phyloP scores from a whole-genome alignment of 352 stramenopile species.

The Globisporangium solare region DNA sequence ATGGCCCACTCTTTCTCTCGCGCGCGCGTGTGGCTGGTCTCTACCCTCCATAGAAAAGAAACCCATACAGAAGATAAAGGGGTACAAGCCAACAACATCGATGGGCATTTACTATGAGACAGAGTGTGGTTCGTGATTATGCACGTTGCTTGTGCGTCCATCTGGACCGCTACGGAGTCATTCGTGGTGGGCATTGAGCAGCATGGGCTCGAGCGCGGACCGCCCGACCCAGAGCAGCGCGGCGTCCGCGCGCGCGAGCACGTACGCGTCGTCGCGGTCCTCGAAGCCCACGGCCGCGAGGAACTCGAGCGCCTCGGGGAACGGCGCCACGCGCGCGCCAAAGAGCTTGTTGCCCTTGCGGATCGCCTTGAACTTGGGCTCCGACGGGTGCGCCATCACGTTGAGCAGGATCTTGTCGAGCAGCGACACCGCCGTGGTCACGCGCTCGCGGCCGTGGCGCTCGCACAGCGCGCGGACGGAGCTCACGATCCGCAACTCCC shows the following conservation, averaged over 20 bases:
- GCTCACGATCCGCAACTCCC: slow-evolving; percentile 45
- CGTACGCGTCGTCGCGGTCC: slow-evolving; percentile 46
- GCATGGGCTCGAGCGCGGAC: slow-evolving; percentile 49
- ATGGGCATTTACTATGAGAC: too few species aligned
- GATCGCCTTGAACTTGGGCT: slow-evolving; percentile 63
- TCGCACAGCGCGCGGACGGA: slow-evolving; percentile 34
- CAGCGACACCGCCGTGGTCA: slow-evolving; percentile 31
- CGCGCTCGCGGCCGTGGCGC: slow-evolving; percentile 26
- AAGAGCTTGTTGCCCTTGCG: slow-evolving; percentile 68
- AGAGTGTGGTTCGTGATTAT: neutral
- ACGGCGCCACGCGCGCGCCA: slow-evolving; percentile 32
- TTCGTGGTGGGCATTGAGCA: slow-evolving; percentile 15
- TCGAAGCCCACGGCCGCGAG: slow-evolving; percentile 61
- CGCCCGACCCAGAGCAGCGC: slow-evolving; percentile 69
- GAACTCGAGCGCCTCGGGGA: slow-evolving; percentile 64
- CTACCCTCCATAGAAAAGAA: neutral
- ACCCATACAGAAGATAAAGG: too few species aligned
- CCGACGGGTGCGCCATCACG: slow-evolving; percentile 47
- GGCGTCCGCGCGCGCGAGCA: slow-evolving; percentile 52
- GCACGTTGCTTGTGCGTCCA: too few species aligned
- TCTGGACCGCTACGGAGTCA: too few species aligned
- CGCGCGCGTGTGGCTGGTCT: neutral
- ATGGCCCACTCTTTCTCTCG: neutral
- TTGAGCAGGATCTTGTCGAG: slow-evolving; percentile 75
- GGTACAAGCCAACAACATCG: too few species aligned